A percentile compares a stretch with the other conserved stretches of the same genome.
phyloP scores from a whole-genome alignment of 2,329 filamentous ascomycete species.

The Pseudogymnoascus sp. region DNA sequence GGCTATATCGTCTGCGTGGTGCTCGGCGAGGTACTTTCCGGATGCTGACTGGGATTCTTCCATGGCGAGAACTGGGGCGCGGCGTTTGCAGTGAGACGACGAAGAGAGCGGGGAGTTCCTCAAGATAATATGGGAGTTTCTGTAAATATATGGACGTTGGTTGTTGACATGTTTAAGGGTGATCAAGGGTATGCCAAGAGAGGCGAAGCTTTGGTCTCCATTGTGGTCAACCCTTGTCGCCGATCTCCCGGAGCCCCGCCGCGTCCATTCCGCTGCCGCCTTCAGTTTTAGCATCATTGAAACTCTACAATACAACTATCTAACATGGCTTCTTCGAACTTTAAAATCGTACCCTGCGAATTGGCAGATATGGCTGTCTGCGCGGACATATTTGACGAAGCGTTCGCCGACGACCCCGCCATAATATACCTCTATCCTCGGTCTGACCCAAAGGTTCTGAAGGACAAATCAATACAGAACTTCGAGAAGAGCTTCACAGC shows the following conservation, averaged over 20 bases:
- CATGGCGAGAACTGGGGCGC: background rate
- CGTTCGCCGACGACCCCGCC: background rate
- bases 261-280: background rate
- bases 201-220: background rate
- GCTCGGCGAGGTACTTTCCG: background rate
- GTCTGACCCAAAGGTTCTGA: background rate
- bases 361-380: background rate
- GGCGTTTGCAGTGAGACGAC: too few relatives aligned
- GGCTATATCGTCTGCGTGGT: background rate
- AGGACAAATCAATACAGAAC: background rate
- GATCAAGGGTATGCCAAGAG: background rate
- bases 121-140: background rate
- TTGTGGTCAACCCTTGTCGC: background rate
- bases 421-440: conserved; percentile 1
- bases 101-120: background rate
- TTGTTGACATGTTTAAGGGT: background rate
- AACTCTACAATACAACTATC: background rate
- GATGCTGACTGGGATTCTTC: background rate
- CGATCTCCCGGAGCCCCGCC: background rate
- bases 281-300: background rate
- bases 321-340: background rate
- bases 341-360: background rate
- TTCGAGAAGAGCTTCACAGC: background rate
- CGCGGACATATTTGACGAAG: conserved; percentile 6
- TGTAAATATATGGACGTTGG: background rate